Percentiles rank a stretch among this genome's conserved stretches.
These are phyloP conservation scores for Moricandia moricandioides DNA, from an alignment of 345 rosid genomes.

Conservation along the genomic window DNA sequence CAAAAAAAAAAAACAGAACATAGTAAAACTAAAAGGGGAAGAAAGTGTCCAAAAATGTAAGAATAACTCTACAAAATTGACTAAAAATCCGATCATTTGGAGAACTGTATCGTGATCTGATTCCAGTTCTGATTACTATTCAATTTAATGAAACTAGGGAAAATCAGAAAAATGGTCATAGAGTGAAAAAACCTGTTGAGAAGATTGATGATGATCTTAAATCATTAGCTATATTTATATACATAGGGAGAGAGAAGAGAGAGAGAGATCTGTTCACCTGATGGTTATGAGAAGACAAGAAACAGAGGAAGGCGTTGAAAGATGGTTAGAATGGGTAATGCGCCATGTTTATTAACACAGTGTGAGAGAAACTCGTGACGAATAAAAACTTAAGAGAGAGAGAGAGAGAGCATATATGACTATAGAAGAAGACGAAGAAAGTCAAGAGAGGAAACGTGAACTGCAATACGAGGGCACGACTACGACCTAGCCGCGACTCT, in stretches of 20 bases:
- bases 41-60: too few species aligned
- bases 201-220: background rate
- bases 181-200: background rate
- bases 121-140: too few species aligned
- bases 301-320: conserved; percentile 26
- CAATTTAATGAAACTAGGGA: too few species aligned
- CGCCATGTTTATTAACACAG: background rate
- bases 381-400: background rate
- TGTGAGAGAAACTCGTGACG: conserved; percentile 18
- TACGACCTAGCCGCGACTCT: conserved; percentile 32
- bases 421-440: background rate
- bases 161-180: background rate
- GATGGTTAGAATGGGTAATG: conserved; percentile 12
- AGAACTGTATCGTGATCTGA: too few species aligned
- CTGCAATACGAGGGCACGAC: conserved; percentile 32
- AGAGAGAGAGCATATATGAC: background rate
- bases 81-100: too few species aligned
- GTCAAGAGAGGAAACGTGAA: conserved; percentile 35
- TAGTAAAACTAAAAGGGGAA: too few species aligned
- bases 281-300: conserved; percentile 27
- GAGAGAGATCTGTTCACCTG: conserved; percentile 21
- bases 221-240: background rate
- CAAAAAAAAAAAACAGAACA: too few species aligned
- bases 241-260: background rate
- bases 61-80: too few species aligned